Percentiles rank a stretch among this genome's conserved stretches.
phyloP scores from a whole-genome alignment of 768 basidiomycete genomes.

The Mycena latifolia region DNA sequence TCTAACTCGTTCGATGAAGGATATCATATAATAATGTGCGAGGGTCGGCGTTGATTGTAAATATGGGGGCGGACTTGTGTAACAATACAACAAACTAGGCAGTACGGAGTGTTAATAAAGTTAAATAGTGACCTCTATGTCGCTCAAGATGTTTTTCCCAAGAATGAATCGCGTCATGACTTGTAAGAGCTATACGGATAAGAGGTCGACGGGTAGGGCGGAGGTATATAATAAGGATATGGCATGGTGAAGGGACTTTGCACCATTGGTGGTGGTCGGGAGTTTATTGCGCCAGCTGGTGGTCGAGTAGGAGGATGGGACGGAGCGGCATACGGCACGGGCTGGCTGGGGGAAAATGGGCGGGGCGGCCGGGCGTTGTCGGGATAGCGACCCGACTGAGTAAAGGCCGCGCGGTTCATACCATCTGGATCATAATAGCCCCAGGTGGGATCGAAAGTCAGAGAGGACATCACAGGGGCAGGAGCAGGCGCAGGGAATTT shows the following conservation, averaged over 20 bases:
- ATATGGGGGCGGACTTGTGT: no score
- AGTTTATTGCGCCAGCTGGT: conserved; percentile 1
- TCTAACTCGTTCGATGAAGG: no score
- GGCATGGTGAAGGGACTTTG: conserved; percentile 4
- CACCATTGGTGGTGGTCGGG: conserved; percentile 9
- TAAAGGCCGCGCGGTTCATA: conserved; percentile 3
- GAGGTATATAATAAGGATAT: conserved; percentile 29
- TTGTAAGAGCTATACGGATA: conserved; percentile 26
- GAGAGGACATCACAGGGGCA: conserved; percentile 25
- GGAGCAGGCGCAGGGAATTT: conserved; percentile 5
- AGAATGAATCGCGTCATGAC: conserved; percentile 12
- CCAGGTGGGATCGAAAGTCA: conserved; percentile 23
- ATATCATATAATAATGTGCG: neutral
- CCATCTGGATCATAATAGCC: conserved; percentile 23
- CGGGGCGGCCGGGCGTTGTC: conserved; percentile 4
- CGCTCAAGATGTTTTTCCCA: conserved; percentile 4
- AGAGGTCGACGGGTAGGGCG: conserved; percentile 24
- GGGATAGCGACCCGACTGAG: conserved; percentile 2
- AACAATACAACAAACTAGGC: conserved; percentile 22
- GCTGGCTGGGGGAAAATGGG: conserved; percentile 15
- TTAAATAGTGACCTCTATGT: conserved; percentile 26
- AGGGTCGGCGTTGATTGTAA: neutral
- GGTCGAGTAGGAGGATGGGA: conserved; percentile 9
- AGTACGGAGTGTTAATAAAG: conserved; percentile 10
- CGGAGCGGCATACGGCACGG: conserved; percentile 13